Conservation (phyloP, 306 rosid genomes). For the Hippophae tibetana region DNA sequence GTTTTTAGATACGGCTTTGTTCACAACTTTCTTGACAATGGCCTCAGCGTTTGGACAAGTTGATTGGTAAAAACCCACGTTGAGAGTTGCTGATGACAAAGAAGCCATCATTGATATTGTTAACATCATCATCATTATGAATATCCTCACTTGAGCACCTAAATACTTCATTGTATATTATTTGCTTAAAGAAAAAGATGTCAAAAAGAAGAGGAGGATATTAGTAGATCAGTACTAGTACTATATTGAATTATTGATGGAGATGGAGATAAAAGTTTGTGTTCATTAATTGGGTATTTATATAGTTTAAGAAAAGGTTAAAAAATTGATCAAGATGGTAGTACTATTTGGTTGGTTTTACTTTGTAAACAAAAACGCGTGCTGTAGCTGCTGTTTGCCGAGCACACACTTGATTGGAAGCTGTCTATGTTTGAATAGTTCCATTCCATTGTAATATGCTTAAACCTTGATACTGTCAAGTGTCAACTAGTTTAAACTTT, state of each 20-base stretch:
- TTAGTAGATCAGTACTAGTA: background rate
- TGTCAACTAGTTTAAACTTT: too few relatives aligned
- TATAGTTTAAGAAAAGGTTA: background rate
- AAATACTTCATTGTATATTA: background rate
- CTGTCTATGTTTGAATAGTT: constrained; percentile 15
- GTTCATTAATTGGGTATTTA: background rate
- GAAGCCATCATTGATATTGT: constrained; percentile 1
- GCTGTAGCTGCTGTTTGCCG: background rate
- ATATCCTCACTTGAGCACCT: background rate
- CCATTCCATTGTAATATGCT: background rate
- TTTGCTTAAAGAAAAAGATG: background rate
- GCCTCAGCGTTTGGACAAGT: constrained; percentile 51
- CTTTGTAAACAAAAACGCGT: background rate
- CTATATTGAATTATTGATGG: background rate
- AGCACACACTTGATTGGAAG: background rate
- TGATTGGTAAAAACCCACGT: constrained; percentile 42
- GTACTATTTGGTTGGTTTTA: background rate
- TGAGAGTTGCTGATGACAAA: constrained; percentile 21
- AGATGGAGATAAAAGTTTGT: background rate
- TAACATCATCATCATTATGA: constrained; percentile 7
- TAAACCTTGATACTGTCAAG: background rate
- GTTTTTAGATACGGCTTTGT: constrained; percentile 19
- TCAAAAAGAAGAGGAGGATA: background rate
- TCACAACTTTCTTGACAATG: constrained; percentile 52
- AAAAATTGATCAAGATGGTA: constrained; percentile 2